Conservation (phyloP, 768 basidiomycete species). For the Russula foetens region DNA sequence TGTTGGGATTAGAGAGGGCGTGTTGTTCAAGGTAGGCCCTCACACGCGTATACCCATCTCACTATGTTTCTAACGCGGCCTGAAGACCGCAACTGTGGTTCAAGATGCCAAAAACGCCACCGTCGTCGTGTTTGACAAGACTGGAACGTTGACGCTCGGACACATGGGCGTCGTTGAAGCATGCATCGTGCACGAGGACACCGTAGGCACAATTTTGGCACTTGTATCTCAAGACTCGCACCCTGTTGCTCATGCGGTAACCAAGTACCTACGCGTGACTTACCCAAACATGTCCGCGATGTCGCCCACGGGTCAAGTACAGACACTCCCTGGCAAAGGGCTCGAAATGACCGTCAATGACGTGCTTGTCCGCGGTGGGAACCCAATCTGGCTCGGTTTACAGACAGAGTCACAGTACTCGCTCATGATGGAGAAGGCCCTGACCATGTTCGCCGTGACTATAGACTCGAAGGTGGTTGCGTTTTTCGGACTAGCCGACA, state of each 20-base stretch:
- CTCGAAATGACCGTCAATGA: conserved; percentile 29
- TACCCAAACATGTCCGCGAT: neutral
- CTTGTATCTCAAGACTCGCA: conserved; percentile 31
- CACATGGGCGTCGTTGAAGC: conserved; percentile 33
- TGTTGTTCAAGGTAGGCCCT: conserved; percentile 26
- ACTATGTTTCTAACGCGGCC: neutral
- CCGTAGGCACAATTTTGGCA: conserved; percentile 23
- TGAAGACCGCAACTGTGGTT: conserved; percentile 9
- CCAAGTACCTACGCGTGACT: conserved; percentile 24
- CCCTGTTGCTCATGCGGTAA: conserved; percentile 30
- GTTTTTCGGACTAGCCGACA: conserved; percentile 38
- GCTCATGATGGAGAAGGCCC: conserved; percentile 32
- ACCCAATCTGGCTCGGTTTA: conserved; percentile 28
- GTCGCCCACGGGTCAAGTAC: conserved; percentile 18
- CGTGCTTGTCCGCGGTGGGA: conserved; percentile 31
- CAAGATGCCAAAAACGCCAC: conserved; percentile 28
- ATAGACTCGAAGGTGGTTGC: conserved; percentile 24
- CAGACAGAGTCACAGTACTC: conserved; percentile 26
- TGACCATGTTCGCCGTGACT: conserved; percentile 37
- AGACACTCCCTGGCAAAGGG: conserved; percentile 31
- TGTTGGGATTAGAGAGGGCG: conserved; percentile 26
- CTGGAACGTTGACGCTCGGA: conserved; percentile 46
- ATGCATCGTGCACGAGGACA: conserved; percentile 24
- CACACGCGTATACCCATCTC: neutral
- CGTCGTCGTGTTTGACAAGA: conserved; percentile 51